Percentiles rank a stretch among this genome's conserved stretches.
phyloP scores from a whole-genome alignment of 305 asterid genomes.

The Fraxinus albicans region DNA sequence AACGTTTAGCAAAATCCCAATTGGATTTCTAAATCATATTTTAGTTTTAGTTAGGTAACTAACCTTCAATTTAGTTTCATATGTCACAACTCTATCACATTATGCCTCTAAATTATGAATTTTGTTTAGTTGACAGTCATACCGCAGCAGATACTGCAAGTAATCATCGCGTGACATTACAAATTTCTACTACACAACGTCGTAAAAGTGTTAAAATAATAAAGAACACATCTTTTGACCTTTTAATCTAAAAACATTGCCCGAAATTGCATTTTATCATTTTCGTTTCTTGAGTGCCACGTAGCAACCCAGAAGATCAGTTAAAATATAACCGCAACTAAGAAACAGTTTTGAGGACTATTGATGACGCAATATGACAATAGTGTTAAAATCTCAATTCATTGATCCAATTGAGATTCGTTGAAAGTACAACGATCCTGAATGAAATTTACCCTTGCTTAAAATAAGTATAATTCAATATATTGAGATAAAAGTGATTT shows the following conservation, averaged over 20 bases:
- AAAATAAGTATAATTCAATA: neutral
- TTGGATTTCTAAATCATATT: neutral
- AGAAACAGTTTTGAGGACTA: neutral
- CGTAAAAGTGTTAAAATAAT: neutral
- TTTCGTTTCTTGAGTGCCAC: neutral
- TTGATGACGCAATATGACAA: neutral
- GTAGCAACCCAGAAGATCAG: neutral
- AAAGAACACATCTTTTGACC: neutral
- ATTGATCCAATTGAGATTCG: neutral
- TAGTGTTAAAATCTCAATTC: neutral
- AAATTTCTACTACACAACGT: too few species aligned
- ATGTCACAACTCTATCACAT: neutral
- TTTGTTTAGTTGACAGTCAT: neutral
- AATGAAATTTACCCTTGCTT: neutral
- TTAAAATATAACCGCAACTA: neutral
- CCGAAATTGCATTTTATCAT: too few species aligned
- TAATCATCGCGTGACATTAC: neutral
- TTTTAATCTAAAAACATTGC: neutral
- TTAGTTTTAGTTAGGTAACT: neutral
- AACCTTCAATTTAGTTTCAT: neutral
- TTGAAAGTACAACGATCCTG: neutral
- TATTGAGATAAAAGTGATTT: neutral
- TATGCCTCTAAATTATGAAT: neutral
- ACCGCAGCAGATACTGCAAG: too few species aligned
- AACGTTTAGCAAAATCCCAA: neutral